Base-by-base conservation (phyloP, 2,329 filamentous ascomycete genomes). In the Exutisphaerella laricina region DNA sequence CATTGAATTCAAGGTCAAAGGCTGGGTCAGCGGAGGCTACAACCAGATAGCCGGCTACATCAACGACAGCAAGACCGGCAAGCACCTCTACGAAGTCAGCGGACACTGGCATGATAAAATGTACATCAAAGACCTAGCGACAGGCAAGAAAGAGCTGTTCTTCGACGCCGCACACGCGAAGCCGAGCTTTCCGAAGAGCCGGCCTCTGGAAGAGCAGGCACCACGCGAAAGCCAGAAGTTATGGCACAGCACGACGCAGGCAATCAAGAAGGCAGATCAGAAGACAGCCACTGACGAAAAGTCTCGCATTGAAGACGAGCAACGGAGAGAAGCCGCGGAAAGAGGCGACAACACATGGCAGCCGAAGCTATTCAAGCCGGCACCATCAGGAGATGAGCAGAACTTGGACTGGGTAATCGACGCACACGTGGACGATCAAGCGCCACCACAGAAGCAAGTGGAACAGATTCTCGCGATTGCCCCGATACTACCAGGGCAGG, bases 1-100 rank as follows among this genome's bases (percentile, higher is more conserved):
- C 62, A 81, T 98, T 48, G 92, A 98, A 54, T 98, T 98, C 77
- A 97, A 97, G 71, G 94, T 88, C 39, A 97, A 97, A 68, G 92
- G 92, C 4, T 98, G 94, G 78, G 90, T 98, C 52, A 84, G 88
- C 39, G 92, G 92, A 5, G 92, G 86, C 1, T 98, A 98, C 68
- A 96, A 98, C 61, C 88, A 88, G 26, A 95, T 98, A 58, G 88
- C 88, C 6, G 92, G 92, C 6, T 81, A 75, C 29, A 94, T 98
- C 68, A 94, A 84, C 66, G 87, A 89, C 55, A 87, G 89, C 52
- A 81, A 82, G 60, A 89, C 86, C 0, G 88, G 87, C 23, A 89
- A 96, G 64, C 69, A 83, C 5, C 73, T 96, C n/a, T 97, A 81
- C 60, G 92, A 98, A 65, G 73, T 98, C 5, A 94, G 86, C 1